Evolutionary conservation across 495 filamentous ascomycete genomes (phyloP).

Genomic region (Antarctomyces pellizariae): DNA sequence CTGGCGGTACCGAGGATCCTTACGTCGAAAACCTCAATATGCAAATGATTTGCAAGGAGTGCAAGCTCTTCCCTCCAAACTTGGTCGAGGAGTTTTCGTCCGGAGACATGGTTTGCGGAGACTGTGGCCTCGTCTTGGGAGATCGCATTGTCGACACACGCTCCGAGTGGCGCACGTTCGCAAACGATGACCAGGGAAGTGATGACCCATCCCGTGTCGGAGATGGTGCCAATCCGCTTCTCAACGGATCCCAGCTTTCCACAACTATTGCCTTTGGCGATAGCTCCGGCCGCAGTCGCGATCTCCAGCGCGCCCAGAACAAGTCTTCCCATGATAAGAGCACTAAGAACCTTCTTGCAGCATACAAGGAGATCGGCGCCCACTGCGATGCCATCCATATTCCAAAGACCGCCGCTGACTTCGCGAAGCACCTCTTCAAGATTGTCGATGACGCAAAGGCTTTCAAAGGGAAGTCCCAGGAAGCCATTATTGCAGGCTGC

Average conservation of each 20-base stretch:
- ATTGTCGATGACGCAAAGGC: conserved; percentile 72
- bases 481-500: conserved; percentile 82
- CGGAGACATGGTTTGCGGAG: conserved; percentile 79
- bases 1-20: conserved; percentile 5
- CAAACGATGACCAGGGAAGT: conserved; percentile 81
- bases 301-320: conserved; percentile 71
- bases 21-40: conserved; percentile 47
- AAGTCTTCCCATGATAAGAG: conserved; percentile 69
- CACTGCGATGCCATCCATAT: conserved; percentile 72
- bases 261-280: conserved; percentile 66
- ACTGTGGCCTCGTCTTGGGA: conserved; percentile 76
- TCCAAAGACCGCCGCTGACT: conserved; percentile 54
- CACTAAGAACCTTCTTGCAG: conserved; percentile 51
- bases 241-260: conserved; percentile 81
- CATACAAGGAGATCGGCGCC: conserved; percentile 75
- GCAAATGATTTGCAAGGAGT: conserved; percentile 65
- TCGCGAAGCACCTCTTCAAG: conserved; percentile 87
- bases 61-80: conserved; percentile 73
- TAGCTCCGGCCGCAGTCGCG: conserved; percentile 47
- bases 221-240: conserved; percentile 63
- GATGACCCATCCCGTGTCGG: conserved; percentile 97
- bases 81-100: conserved; percentile 78
- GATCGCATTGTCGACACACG: conserved; percentile 84
- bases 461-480: conserved; percentile 87
- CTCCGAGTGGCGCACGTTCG: conserved; percentile 96